Base-by-base conservation (phyloP, 2,329 filamentous ascomycete genomes). In the Cordyceps tenuipes region DNA sequence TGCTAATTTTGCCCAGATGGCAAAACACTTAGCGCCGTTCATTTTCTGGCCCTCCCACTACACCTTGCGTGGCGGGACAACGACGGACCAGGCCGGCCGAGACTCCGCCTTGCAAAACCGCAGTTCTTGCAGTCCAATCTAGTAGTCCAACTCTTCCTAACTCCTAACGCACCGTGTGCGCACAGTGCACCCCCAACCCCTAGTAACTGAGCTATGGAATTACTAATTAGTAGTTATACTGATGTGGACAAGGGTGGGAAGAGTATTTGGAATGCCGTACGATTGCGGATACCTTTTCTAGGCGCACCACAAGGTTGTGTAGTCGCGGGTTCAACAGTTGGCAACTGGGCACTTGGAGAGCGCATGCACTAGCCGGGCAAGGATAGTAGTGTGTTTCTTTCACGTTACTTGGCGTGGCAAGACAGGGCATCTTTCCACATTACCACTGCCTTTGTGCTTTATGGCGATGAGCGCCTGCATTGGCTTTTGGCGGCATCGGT, bases 191-290 rank as follows among this genome's bases (percentile, higher is more conserved):
- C 23, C 23, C 39, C 15, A n/a, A 43, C 4, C 13, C 39, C 39
- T 36, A 43, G 23, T 15, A 12, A 17, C n/a, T 43, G 34, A 43
- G 39, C 39, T 43, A 43, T 15, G 12, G 12, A 36, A 34, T 48
- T 12, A 44, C 4, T 36, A 36, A 34, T 48, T 12, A 44, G 7
- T 12, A 44, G 7, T 26, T 46, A 36, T 29, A 29, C 29, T 6
- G 29, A 29, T 13, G 34, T 46, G 47, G 56, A 48, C 34, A 39
- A 52, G 39, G 34, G n/a, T 19, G 23, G 10, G 2, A 23, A 34
- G 23, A 51, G 47, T 53, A 53, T 59, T 47, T 59, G 49, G 49
- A 53, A 48, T 59, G 56, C 48, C 17, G 41, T 34, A 34, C 46
- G 23, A 54, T 44, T 43, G 12, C 10, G 34, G 34, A 36, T 36